Evolutionary conservation across 2,329 filamentous ascomycete genomes (phyloP), one percentile per base, ranked within the genome.

Genomic region (Colletotrichum salicis): DNA sequence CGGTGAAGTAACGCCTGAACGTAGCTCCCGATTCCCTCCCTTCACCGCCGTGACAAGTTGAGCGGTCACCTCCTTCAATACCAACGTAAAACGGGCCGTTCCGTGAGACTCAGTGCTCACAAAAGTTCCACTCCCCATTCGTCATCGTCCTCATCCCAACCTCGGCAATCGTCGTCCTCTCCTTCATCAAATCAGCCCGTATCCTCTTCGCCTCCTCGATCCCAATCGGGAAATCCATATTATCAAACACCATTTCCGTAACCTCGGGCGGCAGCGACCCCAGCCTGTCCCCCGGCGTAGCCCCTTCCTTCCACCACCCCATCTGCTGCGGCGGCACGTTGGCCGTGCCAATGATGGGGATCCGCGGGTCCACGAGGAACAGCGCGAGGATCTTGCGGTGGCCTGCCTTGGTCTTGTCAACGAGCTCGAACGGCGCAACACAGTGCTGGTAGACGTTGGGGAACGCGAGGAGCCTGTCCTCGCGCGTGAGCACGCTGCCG

Each of bases 361-460:
- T 74, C 24, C 84, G 75, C 0, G 90, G 90, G 75, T 92, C 89
- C 2, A 92, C 86, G 2, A 92, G 83, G 76, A 88, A 92, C 11
- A 92, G 80, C 0, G 87, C 88, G 3, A 92, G 79, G 59, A 91
- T 88, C 76, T 89, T 88, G 22, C 88, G 83, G 74, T 91, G 87
- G 2, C 90, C 90, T 0, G 87, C 84, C 24, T 82, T 84, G 0
- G 85, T 84, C 3, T 77, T 78, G 75, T 92, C 89, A 0, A 73
- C 78, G 0, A 92, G 84, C 7, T 78, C 73, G 74, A 91, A 91
- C 0, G 85, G 82, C 7, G 79, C 76, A 1, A 90, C 87, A 3
- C 81, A 80, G 74, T 90, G 87, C 75, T 90, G 88, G 27, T 80
- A 80, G 2, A 82, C 74, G 76, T 87, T 91, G 1, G 89, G 88